phyloP scores from a whole-genome alignment of 1,139 yeast species.

The Torulaspora pretoriensis region DNA sequence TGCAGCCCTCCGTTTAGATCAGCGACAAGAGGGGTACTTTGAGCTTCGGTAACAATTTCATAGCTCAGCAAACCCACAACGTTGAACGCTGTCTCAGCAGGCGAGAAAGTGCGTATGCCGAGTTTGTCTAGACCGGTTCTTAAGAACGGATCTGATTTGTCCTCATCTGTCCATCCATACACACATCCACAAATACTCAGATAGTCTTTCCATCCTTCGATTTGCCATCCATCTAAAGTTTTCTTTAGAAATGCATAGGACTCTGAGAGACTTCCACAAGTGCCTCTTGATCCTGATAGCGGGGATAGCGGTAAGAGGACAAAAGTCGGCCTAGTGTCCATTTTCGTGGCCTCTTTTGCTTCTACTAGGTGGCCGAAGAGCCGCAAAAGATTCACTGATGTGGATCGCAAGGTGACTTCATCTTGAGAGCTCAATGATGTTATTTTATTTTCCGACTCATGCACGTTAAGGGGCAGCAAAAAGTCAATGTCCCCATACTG shows the following conservation, averaged over 20 bases:
- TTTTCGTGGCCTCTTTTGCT: slow-evolving; percentile 57
- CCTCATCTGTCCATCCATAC: slow-evolving; percentile 92
- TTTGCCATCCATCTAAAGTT: slow-evolving; percentile 90
- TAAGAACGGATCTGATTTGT: slow-evolving; percentile 73
- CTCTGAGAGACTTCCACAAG: slow-evolving; percentile 80
- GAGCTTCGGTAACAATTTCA: slow-evolving; percentile 71
- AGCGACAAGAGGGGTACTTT: slow-evolving; percentile 85
- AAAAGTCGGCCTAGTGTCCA: slow-evolving; percentile 92
- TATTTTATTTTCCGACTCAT: slow-evolving; percentile 4
- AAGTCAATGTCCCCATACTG: slow-evolving; percentile 54
- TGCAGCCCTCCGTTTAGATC: slow-evolving; percentile 95
- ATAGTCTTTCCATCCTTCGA: slow-evolving; percentile 87
- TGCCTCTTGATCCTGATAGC: slow-evolving; percentile 80
- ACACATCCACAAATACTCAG: slow-evolving; percentile 91
- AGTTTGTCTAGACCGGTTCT: slow-evolving; percentile 85
- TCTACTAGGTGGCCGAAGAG: slow-evolving; percentile 77
- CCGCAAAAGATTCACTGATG: slow-evolving; percentile 46
- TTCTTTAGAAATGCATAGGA: slow-evolving; percentile 74
- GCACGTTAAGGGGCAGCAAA: slow-evolving; percentile 39
- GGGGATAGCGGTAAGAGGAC: slow-evolving; percentile 67
- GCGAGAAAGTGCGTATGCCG: slow-evolving; percentile 91
- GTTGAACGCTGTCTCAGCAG: slow-evolving; percentile 95
- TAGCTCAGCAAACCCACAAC: slow-evolving; percentile 85
- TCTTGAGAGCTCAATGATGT: slow-evolving; percentile 60
- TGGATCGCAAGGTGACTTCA: slow-evolving; percentile 89